phyloP scores from a whole-genome alignment of 495 filamentous ascomycete genomes.

The Cairneyella variabilis region DNA sequence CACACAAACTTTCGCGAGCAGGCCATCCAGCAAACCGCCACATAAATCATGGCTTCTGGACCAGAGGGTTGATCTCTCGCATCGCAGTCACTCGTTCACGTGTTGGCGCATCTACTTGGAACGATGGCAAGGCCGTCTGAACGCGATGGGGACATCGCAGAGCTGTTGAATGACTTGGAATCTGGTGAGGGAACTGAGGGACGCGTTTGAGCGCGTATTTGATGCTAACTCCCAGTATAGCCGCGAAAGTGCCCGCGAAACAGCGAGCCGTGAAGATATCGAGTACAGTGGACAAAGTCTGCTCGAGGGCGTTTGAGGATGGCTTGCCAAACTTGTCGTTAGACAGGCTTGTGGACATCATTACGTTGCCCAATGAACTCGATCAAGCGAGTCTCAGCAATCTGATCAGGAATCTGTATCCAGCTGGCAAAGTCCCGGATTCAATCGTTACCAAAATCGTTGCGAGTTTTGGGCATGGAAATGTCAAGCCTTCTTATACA shows the following conservation, averaged over 20 bases:
- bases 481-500: conserved; percentile 67
- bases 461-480: conserved; percentile 72
- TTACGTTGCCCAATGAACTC: conserved; percentile 62
- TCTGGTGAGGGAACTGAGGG: background rate
- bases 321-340: conserved; percentile 62
- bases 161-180: background rate
- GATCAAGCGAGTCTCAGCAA: conserved; percentile 68
- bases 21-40: too few relatives aligned
- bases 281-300: conserved; percentile 43
- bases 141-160: background rate
- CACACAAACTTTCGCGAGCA: too few relatives aligned
- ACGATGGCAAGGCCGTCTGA: too few relatives aligned
- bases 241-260: conserved; percentile 45
- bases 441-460: conserved; percentile 63
- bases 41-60: too few relatives aligned
- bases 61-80: too few relatives aligned
- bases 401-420: conserved; percentile 73
- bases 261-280: conserved; percentile 41
- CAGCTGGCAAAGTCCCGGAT: conserved; percentile 56
- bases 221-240: conserved; percentile 24
- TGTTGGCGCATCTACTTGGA: too few relatives aligned
- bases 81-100: too few relatives aligned
- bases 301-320: conserved; percentile 53
- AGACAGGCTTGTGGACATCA: conserved; percentile 58
- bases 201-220: background rate